Evolutionary conservation across 352 stramenopile genomes (phyloP).

Genomic region (Aphanomyces cochlioides): DNA sequence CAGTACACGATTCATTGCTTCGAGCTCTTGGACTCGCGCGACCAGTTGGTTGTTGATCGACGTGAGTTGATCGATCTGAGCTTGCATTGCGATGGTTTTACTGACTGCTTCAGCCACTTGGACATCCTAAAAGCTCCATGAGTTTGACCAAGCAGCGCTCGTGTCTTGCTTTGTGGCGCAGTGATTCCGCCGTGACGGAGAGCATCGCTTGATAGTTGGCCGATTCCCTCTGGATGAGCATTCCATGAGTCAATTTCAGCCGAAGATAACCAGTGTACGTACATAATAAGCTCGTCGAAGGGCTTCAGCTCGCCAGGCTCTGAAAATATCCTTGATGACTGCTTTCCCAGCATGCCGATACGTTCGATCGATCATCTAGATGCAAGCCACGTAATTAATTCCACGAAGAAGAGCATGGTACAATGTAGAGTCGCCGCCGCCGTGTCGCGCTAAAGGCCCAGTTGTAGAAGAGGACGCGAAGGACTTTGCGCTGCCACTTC

Average conservation of each 20-base stretch:
- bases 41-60: constrained; percentile 69
- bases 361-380: constrained; percentile 59
- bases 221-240: constrained; percentile 45
- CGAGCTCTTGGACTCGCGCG: constrained; percentile 57
- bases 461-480: constrained; percentile 19
- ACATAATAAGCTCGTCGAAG: constrained; percentile 63
- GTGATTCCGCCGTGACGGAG: constrained; percentile 63
- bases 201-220: constrained; percentile 79
- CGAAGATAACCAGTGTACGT: not conserved
- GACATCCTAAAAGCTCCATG: constrained; percentile 40
- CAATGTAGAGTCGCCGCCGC: not conserved
- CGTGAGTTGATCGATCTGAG: constrained; percentile 75
- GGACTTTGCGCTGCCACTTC: constrained; percentile 35
- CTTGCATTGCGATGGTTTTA: constrained; percentile 65
- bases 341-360: constrained; percentile 53
- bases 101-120: constrained; percentile 56
- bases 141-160: not conserved
- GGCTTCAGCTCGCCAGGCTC: constrained; percentile 67
- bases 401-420: too few species aligned
- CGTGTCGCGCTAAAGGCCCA: constrained; percentile 14
- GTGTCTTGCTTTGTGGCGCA: constrained; percentile 50
- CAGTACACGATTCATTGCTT: constrained; percentile 37
- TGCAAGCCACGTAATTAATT: not conserved
- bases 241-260: not conserved
- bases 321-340: constrained; percentile 60